Evolutionary conservation across 345 rosid species (phyloP), one percentile per base, ranked within the genome.

Genomic region (Camelina laxa): DNA sequence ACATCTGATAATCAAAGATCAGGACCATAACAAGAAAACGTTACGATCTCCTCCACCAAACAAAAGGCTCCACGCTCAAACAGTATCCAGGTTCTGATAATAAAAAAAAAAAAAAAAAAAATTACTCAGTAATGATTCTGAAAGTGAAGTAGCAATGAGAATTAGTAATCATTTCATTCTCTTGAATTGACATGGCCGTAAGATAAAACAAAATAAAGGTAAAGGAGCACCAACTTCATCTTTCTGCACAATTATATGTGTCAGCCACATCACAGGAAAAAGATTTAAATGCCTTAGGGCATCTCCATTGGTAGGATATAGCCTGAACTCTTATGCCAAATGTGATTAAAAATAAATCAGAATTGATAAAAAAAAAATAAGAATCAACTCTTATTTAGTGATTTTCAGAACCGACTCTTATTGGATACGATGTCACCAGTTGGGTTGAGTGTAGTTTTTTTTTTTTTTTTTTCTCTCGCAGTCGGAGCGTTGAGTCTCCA

Each of bases 141-240:
- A 0, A 36, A 36, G 70, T 55, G 8, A 44, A 54, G 60, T 51
- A 59, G 59, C 22, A 36, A 11, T 16, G 53, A 53, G 45, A 72
- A 72, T 4, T 7, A 39, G 30, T 12, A n/a, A 72, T 3, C 17
- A 72, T 16, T 15, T 71, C 67, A 33, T 58, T 57, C 44, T 44
- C 58, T 36, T 1, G 45, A 17, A 53, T 45, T 45, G 48, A 27
- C 10, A 44, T 30, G 44, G 56, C 55, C 16, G 22, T 21, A 21
- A 21, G 22, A 9, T 41, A 9, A n/a, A 69, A 49, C n/a, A 15
- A 45, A 42, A 12, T 42, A 4, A 45, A 21, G 38, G 42, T 4
- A 30, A 55, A 62, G 47, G 64, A 69, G 35, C 9, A 75, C 79
- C 16, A 75, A 75, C 65, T 68, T 75, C 74, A 60, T 69, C 58